Conservation (phyloP, 2,329 filamentous ascomycete genomes). For the Grosmannia clavigera region DNA sequence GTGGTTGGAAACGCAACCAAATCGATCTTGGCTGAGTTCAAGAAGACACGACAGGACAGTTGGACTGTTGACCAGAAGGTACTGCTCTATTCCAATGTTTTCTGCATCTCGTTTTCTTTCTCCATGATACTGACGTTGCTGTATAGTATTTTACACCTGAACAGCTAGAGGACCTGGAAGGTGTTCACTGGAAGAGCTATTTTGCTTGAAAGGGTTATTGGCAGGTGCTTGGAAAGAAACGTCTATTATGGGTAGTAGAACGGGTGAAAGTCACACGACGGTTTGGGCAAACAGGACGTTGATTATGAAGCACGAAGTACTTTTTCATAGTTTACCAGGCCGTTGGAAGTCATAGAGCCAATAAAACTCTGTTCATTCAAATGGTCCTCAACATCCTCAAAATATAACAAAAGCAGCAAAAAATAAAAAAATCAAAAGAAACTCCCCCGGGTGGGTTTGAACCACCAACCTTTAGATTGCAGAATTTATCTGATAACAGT, state of each 20-base stretch:
- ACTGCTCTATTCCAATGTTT: slow-evolving; percentile 20
- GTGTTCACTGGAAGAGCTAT: slow-evolving; percentile 98
- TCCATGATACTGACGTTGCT: slow-evolving; percentile 10
- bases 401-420: not conserved
- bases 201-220: slow-evolving; percentile 52
- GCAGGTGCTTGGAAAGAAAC: not conserved
- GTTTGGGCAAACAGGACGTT: not conserved
- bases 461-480: slow-evolving; percentile 2
- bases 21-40: slow-evolving; percentile 88
- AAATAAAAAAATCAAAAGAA: not conserved
- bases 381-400: too few species aligned
- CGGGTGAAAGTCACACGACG: not conserved
- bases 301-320: not conserved
- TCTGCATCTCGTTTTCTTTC: not conserved
- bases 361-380: not conserved
- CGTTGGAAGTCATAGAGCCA: not conserved
- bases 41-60: slow-evolving; percentile 98
- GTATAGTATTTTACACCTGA: slow-evolving; percentile 73
- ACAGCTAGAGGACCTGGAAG: slow-evolving; percentile 88
- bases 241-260: not conserved
- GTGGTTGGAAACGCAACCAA: slow-evolving; percentile 95
- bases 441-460: slow-evolving; percentile 1
- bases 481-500: not conserved
- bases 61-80: slow-evolving; percentile 98
- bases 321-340: not conserved